A percentile compares a stretch with the other conserved stretches of the same genome.
These are phyloP conservation scores for Venturia nashicola DNA, from an alignment of 2,329 filamentous ascomycete genomes.

Conservation along the genomic window DNA sequence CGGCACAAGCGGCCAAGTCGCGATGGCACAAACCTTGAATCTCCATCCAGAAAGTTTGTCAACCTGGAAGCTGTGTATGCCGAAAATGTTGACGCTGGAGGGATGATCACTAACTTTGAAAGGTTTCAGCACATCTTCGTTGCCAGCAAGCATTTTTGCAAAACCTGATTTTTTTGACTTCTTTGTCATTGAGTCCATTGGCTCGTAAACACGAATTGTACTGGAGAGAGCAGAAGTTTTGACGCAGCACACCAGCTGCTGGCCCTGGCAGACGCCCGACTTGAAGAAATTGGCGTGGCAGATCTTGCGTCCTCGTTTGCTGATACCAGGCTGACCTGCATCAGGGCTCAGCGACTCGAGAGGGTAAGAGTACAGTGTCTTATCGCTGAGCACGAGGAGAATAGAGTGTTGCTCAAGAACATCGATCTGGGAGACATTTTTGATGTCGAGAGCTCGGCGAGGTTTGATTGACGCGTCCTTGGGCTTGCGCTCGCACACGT, in stretches of 20 bases:
- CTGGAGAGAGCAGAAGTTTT: constrained; percentile 88
- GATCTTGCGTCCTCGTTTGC: constrained; percentile 88
- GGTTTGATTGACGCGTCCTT: constrained; percentile 66
- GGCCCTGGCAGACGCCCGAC: constrained; percentile 83
- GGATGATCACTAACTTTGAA: constrained; percentile 51
- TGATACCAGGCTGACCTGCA: constrained; percentile 37
- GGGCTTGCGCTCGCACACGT: constrained; percentile 78
- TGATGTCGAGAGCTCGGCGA: constrained; percentile 71
- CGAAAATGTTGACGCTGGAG: neutral
- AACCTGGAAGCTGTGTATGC: neutral
- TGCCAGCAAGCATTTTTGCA: constrained; percentile 86
- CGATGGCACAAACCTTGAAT: constrained; percentile 3
- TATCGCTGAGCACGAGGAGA: constrained; percentile 82
- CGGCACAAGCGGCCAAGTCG: neutral
- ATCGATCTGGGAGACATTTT: constrained; percentile 86
- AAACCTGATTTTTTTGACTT: constrained; percentile 93
- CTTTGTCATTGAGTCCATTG: constrained; percentile 86
- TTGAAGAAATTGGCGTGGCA: constrained; percentile 99
- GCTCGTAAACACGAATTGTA: constrained; percentile 98
- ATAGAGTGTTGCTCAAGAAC: constrained; percentile 92
- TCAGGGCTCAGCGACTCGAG: constrained; percentile 64
- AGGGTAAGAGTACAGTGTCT: constrained; percentile 81
- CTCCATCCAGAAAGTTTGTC: neutral
- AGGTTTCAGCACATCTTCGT: constrained; percentile 88
- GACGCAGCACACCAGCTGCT: constrained; percentile 91